Evolutionary conservation across 495 filamentous ascomycete genomes (phyloP), one percentile per base, ranked within the genome.

Genomic region (Aspergillus asperescens): DNA sequence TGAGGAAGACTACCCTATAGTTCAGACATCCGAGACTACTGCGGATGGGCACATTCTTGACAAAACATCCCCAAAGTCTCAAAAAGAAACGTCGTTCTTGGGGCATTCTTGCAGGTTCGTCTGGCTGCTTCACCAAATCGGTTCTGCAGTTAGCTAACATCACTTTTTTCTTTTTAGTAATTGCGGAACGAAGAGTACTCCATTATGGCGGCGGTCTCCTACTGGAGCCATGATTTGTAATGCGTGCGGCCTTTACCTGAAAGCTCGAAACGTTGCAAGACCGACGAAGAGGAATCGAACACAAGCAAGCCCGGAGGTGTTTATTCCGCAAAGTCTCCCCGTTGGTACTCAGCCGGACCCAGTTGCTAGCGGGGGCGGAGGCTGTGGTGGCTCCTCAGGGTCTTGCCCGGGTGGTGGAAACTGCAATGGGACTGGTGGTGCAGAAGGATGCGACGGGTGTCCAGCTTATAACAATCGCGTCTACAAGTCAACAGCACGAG

Each of bases 401-500:
- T 89, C 90, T 13, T 98, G 93, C 69, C 93, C 93, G 5, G 93
- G 93, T 32, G 94, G 92, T 48, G 93, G 93, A 35, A 87, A 84
- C 52, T 98, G 93, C 69, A 96, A 98, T 71, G 93, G 93, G 13
- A 96, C 93, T 23, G 93, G 93, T 37, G 93, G 93, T 55, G 89
- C 91, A n/a, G 87, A 94, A 56, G 93, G 89, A 20, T 98, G 93
- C 66, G 89, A 87, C 64, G 93, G 93, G 10, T 98, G 93, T 60
- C 93, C 93, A 27, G 94, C 94, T 5, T 97, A 85, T 75, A 98
- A 98, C 74, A 98, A 98, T 67, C 81, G 93, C 38, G 83, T 97
- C 38, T 87, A 91, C 48, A 96, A 96, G 70, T 87, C 87, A 42
- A 87, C 67, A 5, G 59, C 66, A 16, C 65, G 71, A 29, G 70